These are phyloP conservation scores for Monoraphidium neglectum DNA, from an alignment of 139 green algal species.

Conservation along the genomic window DNA sequence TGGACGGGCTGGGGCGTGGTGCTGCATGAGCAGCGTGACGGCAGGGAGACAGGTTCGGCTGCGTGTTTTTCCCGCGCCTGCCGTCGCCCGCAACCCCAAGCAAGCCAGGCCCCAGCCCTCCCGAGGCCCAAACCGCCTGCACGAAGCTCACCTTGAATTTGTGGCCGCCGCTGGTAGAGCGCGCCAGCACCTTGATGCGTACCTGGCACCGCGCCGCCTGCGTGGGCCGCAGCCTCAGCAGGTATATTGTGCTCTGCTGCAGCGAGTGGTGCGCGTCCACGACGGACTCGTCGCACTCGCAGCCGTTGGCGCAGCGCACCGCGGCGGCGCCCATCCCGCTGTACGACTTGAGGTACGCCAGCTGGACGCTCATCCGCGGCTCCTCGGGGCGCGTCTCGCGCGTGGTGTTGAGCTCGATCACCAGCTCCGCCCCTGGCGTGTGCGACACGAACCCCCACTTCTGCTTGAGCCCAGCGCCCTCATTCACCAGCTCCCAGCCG, in stretches of 20 bases:
- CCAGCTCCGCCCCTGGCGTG: slow-evolving; percentile 6
- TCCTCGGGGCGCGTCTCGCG: not conserved
- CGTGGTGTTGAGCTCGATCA: slow-evolving; percentile 12
- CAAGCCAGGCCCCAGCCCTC: too few species aligned
- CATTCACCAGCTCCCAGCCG: slow-evolving; percentile 20
- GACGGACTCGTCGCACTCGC: slow-evolving; percentile 1
- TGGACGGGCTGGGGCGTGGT: too few species aligned
- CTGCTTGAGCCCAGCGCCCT: slow-evolving; percentile 12
- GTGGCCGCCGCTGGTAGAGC: slow-evolving; percentile 1
- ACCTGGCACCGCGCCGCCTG: not conserved
- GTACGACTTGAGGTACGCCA: slow-evolving; percentile 24
- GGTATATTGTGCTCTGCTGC: slow-evolving; percentile 8
- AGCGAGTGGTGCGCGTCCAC: slow-evolving; percentile 6
- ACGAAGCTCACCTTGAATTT: slow-evolving; percentile 21
- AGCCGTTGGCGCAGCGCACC: slow-evolving; percentile 9
- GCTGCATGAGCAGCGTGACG: too few species aligned
- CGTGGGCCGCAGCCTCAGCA: slow-evolving; percentile 6
- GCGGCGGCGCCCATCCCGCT: slow-evolving; percentile 19
- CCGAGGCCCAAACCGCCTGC: too few species aligned
- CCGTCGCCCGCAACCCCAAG: too few species aligned
- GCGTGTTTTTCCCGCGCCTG: too few species aligned
- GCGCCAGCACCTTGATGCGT: not conserved
- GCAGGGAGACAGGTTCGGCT: too few species aligned
- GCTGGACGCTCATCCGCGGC: slow-evolving; percentile 14
- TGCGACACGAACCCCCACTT: slow-evolving; percentile 22